phyloP scores from a whole-genome alignment of 345 rosid species.

The Salix caprea region DNA sequence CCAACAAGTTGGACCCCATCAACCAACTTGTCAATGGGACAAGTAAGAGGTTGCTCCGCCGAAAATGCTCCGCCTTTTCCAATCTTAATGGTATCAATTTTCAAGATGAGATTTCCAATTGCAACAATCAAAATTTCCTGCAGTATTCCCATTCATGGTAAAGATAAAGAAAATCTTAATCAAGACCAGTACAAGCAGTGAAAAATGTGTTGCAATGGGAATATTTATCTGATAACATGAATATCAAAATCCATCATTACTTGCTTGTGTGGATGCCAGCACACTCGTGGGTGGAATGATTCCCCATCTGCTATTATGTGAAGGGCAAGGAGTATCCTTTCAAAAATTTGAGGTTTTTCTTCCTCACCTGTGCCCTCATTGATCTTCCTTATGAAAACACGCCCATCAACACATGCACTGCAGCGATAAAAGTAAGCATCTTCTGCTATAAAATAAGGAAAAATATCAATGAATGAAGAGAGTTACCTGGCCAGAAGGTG shows the following conservation, averaged over 20 bases:
- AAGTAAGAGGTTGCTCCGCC: constrained; percentile 63
- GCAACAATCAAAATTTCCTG: constrained; percentile 86
- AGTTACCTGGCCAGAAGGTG: constrained; percentile 85
- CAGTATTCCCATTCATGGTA: neutral
- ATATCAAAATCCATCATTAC: constrained; percentile 32
- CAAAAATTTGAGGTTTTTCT: constrained; percentile 64
- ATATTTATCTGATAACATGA: neutral
- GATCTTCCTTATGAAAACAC: constrained; percentile 70
- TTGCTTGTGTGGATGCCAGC: constrained; percentile 95
- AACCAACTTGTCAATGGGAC: constrained; percentile 54
- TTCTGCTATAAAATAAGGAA: constrained; percentile 3
- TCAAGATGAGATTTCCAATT: constrained; percentile 61
- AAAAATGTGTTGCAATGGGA: neutral
- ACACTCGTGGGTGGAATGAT: constrained; percentile 63
- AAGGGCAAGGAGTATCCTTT: constrained; percentile 53
- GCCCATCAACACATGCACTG: constrained; percentile 80
- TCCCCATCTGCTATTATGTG: constrained; percentile 57
- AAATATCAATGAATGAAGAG: neutral
- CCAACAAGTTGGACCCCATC: constrained; percentile 83
- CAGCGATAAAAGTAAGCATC: constrained; percentile 4
- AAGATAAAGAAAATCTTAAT: neutral
- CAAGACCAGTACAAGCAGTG: constrained; percentile 1
- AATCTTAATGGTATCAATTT: constrained; percentile 66
- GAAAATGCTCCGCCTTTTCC: constrained; percentile 55
- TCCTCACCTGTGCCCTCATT: constrained; percentile 76